A percentile compares a stretch with the other conserved stretches of the same genome.
Conservation (phyloP, 2,329 filamentous ascomycete genomes). For the Oidium heveae region DNA sequence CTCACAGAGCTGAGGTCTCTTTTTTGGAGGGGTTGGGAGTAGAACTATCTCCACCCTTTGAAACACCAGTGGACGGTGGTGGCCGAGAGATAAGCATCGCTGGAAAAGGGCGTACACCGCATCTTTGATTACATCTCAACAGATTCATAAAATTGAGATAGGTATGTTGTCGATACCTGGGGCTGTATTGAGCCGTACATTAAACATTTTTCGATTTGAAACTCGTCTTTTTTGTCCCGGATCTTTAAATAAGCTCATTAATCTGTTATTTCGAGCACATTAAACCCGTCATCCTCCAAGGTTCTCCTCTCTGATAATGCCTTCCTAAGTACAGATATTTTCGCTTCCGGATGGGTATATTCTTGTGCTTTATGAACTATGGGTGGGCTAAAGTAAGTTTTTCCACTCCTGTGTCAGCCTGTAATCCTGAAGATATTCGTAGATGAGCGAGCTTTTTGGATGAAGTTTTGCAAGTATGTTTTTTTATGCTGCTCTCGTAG, state of each 20-base stretch:
- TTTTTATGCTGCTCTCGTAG: not conserved
- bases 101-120: not conserved
- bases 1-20: too few relatives aligned
- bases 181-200: too few relatives aligned
- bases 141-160: too few relatives aligned
- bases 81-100: not conserved
- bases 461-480: not conserved
- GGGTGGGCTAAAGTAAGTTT: not conserved
- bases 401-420: not conserved
- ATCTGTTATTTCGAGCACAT: not conserved
- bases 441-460: not conserved
- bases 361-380: not conserved
- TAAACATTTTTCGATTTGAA: not conserved
- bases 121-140: too few relatives aligned
- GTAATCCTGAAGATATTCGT: not conserved
- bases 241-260: not conserved
- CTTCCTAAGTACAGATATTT: not conserved
- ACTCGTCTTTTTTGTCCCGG: not conserved
- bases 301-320: not conserved
- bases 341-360: not conserved
- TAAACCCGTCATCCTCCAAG: not conserved
- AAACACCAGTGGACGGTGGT: too few relatives aligned
- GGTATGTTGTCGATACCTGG: too few relatives aligned
- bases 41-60: not conserved
- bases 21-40: too few relatives aligned